Evolutionary conservation across 2,329 filamentous ascomycete species (phyloP).

Genomic region (Ophioceras dolichostomum): DNA sequence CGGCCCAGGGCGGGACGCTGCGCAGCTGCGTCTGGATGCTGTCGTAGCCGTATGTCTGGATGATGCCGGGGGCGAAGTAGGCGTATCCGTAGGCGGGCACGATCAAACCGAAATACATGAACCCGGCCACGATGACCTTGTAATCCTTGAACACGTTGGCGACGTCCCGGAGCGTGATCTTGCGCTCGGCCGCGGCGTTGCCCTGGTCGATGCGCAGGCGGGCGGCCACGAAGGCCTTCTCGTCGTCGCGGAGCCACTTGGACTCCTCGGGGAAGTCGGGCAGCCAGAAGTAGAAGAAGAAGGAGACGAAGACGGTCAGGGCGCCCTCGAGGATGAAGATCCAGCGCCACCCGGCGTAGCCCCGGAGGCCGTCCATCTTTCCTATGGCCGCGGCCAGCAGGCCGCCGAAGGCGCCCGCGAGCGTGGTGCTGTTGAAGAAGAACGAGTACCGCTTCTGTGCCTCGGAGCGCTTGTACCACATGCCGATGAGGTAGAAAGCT

Average conservation of each 20-base stretch:
- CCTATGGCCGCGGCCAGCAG: slow-evolving; percentile 77
- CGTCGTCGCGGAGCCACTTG: slow-evolving; percentile 60
- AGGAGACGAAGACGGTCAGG: slow-evolving; percentile 47
- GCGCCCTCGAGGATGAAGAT: slow-evolving; percentile 70
- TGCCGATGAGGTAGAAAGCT: slow-evolving; percentile 63
- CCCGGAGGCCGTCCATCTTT: slow-evolving; percentile 64
- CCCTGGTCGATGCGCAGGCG: slow-evolving; percentile 60
- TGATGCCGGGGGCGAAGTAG: slow-evolving; percentile 51
- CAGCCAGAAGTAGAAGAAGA: slow-evolving; percentile 56
- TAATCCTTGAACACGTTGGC: slow-evolving; percentile 56
- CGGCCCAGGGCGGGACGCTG: slow-evolving; percentile 44
- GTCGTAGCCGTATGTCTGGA: slow-evolving; percentile 40
- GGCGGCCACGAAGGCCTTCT: slow-evolving; percentile 52
- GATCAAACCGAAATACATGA: slow-evolving; percentile 75
- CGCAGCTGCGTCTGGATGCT: slow-evolving; percentile 38
- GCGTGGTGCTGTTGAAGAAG: slow-evolving; percentile 76
- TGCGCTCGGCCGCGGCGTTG: slow-evolving; percentile 48
- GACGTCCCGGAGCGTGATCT: slow-evolving; percentile 46
- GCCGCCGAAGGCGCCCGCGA: slow-evolving; percentile 77
- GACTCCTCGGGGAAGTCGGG: slow-evolving; percentile 65
- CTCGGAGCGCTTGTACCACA: slow-evolving; percentile 83
- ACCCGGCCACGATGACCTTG: slow-evolving; percentile 60
- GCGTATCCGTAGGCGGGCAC: slow-evolving; percentile 69
- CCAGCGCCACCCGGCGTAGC: slow-evolving; percentile 68
- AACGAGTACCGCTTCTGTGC: slow-evolving; percentile 87